Evolutionary conservation across 2,329 filamentous ascomycete genomes (phyloP), one percentile per base, ranked within the genome.

Genomic region (Cercospora sojina): DNA sequence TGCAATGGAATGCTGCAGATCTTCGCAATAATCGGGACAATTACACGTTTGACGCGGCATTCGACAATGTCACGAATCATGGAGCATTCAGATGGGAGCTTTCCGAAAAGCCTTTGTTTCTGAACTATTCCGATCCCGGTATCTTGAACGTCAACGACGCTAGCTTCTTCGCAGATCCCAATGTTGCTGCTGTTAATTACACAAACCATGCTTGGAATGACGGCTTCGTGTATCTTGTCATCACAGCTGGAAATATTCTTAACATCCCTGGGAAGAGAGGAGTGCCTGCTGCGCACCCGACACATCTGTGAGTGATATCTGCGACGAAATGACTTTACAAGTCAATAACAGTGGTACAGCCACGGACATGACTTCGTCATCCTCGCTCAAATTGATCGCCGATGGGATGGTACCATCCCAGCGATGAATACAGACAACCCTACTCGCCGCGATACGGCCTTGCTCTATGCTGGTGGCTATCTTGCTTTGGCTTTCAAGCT

Each of bases 401-500:
- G 59, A 8, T 72, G 64, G 74, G 65, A 78, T 66, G 64, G 69
- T 10, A 67, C 66, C 6, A 77, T 74, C 27, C 72, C 65, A 35
- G 67, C 38, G 8, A 77, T 79, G 18, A 77, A 73, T 18, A 76
- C 74, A 5, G 59, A 73, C 62, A 85, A 84, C 67, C 83, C 83
- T 1, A 77, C 80, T 0, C 77, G 83, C 0, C 78, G 83, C 12
- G 83, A 85, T 72, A 81, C 79, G 0, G 80, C 81, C 3, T 77
- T 82, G 67, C 72, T 85, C 0, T 80, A 81, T 0, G 72, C 73
- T 1, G 74, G 74, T 8, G 84, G 83, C 0, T 82, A 83, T 69
- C 72, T 86, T 4, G 81, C 81, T 2, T 73, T 86, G 3, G 83
- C 79, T 0, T 85, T 84, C 70, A 71, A 80, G 65, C 78, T 82